These are phyloP conservation scores for Podila minutissima DNA, from an alignment of 192 early-diverging fungal species.

Conservation along the genomic window DNA sequence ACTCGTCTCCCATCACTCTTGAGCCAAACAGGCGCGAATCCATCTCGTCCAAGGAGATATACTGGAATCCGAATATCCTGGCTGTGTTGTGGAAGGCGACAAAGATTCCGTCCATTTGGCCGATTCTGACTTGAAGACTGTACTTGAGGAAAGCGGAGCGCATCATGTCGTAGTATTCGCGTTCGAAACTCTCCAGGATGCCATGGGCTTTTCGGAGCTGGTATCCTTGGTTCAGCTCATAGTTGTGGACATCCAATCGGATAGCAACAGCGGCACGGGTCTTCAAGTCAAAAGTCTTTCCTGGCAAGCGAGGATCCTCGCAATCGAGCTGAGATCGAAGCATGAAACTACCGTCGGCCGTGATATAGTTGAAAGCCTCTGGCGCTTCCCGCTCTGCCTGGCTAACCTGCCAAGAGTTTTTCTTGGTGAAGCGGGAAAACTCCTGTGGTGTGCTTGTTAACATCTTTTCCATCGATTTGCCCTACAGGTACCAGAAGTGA, in stretches of 20 bases:
- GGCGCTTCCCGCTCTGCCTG: conserved; percentile 54
- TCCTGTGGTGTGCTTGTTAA: conserved; percentile 74
- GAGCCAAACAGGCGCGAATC: conserved; percentile 82
- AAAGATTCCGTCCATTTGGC: conserved; percentile 95
- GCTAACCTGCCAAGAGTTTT: conserved; percentile 54
- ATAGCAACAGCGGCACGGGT: conserved; percentile 86
- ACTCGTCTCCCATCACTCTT: conserved; percentile 69
- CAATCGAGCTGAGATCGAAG: conserved; percentile 94
- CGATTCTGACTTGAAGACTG: conserved; percentile 92
- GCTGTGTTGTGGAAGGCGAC: conserved; percentile 93
- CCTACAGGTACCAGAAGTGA: conserved; percentile 50
- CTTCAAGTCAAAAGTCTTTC: conserved; percentile 91
- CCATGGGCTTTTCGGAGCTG: conserved; percentile 74
- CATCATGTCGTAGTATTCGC: conserved; percentile 95
- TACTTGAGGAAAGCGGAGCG: conserved; percentile 92
- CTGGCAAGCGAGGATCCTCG: conserved; percentile 75
- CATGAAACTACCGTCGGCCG: conserved; percentile 70
- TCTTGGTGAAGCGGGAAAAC: conserved; percentile 75
- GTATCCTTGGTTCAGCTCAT: conserved; percentile 75
- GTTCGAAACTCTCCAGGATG: conserved; percentile 82
- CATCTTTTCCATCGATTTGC: conserved; percentile 90
- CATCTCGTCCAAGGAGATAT: conserved; percentile 85
- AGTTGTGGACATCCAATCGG: conserved; percentile 83
- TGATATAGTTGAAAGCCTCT: conserved; percentile 77
- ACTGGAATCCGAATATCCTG: conserved; percentile 95